Conservation (phyloP, 208 protist species). For the Trypanosoma melophagium region DNA sequence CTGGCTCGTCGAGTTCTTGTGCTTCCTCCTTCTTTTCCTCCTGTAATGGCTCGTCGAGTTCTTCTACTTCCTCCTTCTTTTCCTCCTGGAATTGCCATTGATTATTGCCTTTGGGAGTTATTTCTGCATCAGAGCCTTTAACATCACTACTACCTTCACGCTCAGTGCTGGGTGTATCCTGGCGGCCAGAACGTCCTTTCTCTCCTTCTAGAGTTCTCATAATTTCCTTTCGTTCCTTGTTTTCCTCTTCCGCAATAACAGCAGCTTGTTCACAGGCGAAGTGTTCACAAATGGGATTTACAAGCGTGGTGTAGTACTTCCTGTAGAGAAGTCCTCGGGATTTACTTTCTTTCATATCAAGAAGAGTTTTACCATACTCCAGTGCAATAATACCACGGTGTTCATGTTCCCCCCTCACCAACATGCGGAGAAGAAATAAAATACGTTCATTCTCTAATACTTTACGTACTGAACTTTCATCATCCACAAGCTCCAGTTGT, state of each 20-base stretch:
- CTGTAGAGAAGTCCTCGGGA: background rate
- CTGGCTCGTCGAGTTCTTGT: background rate
- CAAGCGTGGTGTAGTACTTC: background rate
- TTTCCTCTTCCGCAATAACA: conserved; percentile 3
- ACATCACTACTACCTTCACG: too few species aligned
- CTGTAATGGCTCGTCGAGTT: background rate
- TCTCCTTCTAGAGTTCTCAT: background rate
- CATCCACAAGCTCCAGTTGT: conserved; percentile 18
- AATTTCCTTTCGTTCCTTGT: background rate
- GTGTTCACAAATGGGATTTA: background rate
- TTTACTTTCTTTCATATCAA: background rate
- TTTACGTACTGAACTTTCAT: conserved; percentile 20
- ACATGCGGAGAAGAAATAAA: conserved; percentile 37
- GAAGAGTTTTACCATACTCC: background rate
- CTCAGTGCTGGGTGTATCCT: too few species aligned
- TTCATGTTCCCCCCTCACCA: conserved; percentile 30
- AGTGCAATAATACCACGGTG: conserved; percentile 12
- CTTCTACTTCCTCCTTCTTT: background rate
- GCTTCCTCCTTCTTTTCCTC: background rate
- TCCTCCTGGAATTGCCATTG: background rate
- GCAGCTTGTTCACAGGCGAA: background rate
- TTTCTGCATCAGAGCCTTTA: too few species aligned
- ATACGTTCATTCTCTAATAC: conserved; percentile 28
- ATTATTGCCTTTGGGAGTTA: too few species aligned
- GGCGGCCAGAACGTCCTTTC: too few species aligned